Evolutionary conservation across 176 grass and related monocot species (phyloP), one percentile per base, ranked within the genome.

Genomic region (Saccharum spontaneum): DNA sequence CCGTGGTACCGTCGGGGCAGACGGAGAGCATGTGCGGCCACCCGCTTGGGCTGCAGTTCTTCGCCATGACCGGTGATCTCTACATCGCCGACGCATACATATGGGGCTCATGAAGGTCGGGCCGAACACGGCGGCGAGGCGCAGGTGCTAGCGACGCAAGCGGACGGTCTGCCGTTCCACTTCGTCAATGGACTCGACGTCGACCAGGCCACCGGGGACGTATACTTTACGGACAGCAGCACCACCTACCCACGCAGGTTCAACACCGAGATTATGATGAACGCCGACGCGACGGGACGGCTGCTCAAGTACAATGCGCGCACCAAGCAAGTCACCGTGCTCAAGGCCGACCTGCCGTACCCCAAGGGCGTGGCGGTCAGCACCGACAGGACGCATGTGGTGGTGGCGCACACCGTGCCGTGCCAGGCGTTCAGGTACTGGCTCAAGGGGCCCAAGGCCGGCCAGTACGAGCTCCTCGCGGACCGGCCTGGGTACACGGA

Each of bases 181-280:
- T 91, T 94, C 67, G 73, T 87, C 8, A 94, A 94, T 55, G 92
- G 92, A 20, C 33, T 94, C 40, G 92, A 94, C 20, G 80, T 94
- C 36, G 86, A 94, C 37, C 92, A 94, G 80, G 64, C 85, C 17
- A 94, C 89, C 12, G 92, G 89, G 8, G 79, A 73, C 13, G 88
- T 94, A 3, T 94, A 94, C 69, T 91, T 94, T 86, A 91, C 83
- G 4, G 88, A 91, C 60, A 91, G 88, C 71, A 94, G 88, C 83
- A 72, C 40, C 30, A 36, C 54, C 14, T 80, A 49, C 20, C 74
- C 69, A 28, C 84, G 88, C 83, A 82, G 76, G 91, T 93, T 82
- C 22, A 55, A 79, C 39, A 14, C 73, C 2, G 12, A 86, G 59
- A 52, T 71, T 7, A 74, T 86, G 62, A 30, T 88, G 8, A 46